phyloP scores from a whole-genome alignment of 2,329 filamentous ascomycete genomes.

The Cladophialophora immunda region DNA sequence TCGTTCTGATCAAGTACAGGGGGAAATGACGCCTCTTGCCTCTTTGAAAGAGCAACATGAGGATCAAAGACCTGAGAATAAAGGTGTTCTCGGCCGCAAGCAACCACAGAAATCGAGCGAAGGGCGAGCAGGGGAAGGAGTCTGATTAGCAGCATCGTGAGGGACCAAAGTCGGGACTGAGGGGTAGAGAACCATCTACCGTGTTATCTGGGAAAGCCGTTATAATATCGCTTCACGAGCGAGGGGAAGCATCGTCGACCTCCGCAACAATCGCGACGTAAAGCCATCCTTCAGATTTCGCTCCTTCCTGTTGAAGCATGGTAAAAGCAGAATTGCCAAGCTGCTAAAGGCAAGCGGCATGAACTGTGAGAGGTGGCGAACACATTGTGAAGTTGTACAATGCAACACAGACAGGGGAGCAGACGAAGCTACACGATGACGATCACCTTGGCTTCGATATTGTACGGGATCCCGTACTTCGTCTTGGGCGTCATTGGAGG shows the following conservation, averaged over 20 bases:
- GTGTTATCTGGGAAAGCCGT: not conserved
- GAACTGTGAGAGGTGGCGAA: not conserved
- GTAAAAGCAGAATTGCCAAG: conserved; percentile 1
- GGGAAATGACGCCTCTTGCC: conserved; percentile 39
- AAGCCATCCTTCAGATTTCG: not conserved
- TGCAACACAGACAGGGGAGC: conserved; percentile 11
- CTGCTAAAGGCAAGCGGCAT: not conserved
- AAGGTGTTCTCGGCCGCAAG: conserved; percentile 26
- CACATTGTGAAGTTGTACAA: not conserved
- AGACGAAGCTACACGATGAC: not conserved
- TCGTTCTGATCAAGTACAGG: conserved; percentile 43
- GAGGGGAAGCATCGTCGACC: not conserved
- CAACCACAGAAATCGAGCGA: conserved; percentile 32
- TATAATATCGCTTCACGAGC: not conserved
- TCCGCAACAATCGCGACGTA: conserved; percentile 1
- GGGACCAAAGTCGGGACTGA: not conserved
- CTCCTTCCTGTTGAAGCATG: conserved; percentile 14
- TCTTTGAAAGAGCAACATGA: conserved; percentile 37
- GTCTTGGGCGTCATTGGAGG: not conserved
- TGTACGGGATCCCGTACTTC: not conserved
- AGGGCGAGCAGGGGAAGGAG: conserved; percentile 32
- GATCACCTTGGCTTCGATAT: not conserved
- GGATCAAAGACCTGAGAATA: conserved; percentile 22
- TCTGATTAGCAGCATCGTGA: conserved; percentile 21
- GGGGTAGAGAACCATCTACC: not conserved